Evolutionary conservation across 2,329 filamentous ascomycete species (phyloP).

Genomic region (Cladophialophora bantiana): DNA sequence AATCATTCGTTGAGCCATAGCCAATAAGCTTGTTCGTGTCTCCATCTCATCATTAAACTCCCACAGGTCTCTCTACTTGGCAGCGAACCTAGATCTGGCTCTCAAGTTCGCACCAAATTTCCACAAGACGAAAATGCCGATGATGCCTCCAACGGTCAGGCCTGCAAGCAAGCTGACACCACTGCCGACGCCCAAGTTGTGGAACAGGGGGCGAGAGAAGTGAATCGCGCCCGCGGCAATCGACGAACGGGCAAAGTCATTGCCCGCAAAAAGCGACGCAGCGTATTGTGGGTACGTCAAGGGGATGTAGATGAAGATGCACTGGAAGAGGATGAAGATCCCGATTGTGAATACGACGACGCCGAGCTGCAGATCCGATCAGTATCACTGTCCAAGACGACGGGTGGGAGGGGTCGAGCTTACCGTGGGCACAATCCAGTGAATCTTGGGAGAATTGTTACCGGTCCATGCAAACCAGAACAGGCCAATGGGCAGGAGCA

Average conservation of each 20-base stretch:
- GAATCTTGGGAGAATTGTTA: conserved; percentile 40
- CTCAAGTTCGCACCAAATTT: conserved; percentile 45
- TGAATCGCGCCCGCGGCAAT: conserved; percentile 47
- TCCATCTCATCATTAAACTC: neutral
- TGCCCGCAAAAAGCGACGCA: conserved; percentile 46
- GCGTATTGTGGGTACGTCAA: conserved; percentile 50
- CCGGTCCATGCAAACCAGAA: conserved; percentile 58
- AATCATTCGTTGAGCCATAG: neutral
- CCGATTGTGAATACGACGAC: conserved; percentile 29
- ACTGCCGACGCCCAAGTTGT: conserved; percentile 45
- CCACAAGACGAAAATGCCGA: conserved; percentile 47
- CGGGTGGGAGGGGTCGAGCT: neutral
- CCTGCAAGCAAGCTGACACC: conserved; percentile 49
- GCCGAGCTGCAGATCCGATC: conserved; percentile 9
- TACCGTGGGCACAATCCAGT: conserved; percentile 49
- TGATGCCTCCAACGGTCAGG: conserved; percentile 46
- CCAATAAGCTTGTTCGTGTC: neutral
- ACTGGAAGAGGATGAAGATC: conserved; percentile 53
- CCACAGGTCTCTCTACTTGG: conserved; percentile 19
- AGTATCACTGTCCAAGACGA: neutral
- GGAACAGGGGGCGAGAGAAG: conserved; percentile 46
- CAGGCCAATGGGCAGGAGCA: conserved; percentile 62
- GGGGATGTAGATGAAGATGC: conserved; percentile 52
- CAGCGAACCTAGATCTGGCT: conserved; percentile 46
- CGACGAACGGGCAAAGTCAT: conserved; percentile 45